Conservation (phyloP, 768 basidiomycete species). For the Agrocybe pediades region DNA sequence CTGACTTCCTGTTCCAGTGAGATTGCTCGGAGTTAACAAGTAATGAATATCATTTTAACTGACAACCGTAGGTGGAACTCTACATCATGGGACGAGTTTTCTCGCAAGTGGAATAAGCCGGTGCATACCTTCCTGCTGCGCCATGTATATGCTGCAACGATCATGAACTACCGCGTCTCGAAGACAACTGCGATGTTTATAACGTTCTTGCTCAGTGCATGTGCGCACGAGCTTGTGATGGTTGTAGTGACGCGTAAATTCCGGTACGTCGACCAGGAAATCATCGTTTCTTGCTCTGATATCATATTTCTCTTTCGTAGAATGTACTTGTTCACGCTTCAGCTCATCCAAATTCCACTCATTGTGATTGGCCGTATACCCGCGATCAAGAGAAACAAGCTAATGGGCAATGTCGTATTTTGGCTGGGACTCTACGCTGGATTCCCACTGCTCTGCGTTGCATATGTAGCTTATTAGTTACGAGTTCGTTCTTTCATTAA, state of each 20-base stretch:
- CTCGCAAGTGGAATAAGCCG: slow-evolving; percentile 98
- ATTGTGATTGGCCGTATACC: slow-evolving; percentile 81
- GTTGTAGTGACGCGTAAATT: slow-evolving; percentile 92
- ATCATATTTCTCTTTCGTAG: slow-evolving; percentile 33
- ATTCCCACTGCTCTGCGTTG: slow-evolving; percentile 91
- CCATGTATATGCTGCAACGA: slow-evolving; percentile 93
- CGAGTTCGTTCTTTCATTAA: neutral
- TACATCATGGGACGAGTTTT: slow-evolving; percentile 95
- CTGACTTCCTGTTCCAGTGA: neutral
- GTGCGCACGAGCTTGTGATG: slow-evolving; percentile 96
- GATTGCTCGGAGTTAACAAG: too few species aligned
- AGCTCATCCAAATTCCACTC: slow-evolving; percentile 91
- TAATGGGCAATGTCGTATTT: slow-evolving; percentile 85
- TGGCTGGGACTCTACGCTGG: slow-evolving; percentile 93
- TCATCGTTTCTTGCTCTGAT: neutral
- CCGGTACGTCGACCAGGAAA: slow-evolving; percentile 46
- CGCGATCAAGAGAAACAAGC: slow-evolving; percentile 76
- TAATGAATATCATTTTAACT: neutral
- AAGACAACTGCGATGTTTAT: slow-evolving; percentile 83
- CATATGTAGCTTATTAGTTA: slow-evolving; percentile 44
- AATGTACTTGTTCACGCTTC: slow-evolving; percentile 80
- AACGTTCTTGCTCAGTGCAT: slow-evolving; percentile 90
- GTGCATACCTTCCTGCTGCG: slow-evolving; percentile 92
- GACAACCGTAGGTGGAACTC: slow-evolving; percentile 82
- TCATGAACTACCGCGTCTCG: slow-evolving; percentile 74